phyloP scores from a whole-genome alignment of 1,284 basidiomycete genomes.

The Ustilago hordei region DNA sequence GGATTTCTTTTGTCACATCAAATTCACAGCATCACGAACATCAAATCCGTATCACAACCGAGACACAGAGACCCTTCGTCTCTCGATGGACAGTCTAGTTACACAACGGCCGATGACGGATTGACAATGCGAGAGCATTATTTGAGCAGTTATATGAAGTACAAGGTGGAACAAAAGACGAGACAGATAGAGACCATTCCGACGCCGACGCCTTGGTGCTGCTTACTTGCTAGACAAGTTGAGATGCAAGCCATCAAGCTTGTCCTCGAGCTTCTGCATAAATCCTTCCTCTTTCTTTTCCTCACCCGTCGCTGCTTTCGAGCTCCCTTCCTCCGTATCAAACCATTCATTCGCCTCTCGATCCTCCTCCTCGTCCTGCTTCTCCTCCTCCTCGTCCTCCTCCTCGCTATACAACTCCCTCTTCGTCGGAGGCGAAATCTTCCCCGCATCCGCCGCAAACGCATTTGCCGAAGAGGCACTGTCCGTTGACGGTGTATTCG shows the following conservation, averaged over 20 bases:
- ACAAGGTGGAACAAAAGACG: background rate
- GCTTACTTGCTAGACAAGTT: conserved; percentile 19
- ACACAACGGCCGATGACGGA: background rate
- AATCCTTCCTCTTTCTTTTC: conserved; percentile 23
- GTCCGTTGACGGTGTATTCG: conserved; percentile 8
- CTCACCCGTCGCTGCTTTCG: background rate
- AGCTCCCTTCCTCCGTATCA: conserved; percentile 41
- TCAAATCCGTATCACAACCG: background rate
- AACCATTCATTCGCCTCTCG: conserved; percentile 30
- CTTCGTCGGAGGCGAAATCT: conserved; percentile 48
- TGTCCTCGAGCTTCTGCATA: conserved; percentile 34
- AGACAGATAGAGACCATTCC: background rate
- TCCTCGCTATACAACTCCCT: conserved; percentile 52
- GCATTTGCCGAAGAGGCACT: background rate
- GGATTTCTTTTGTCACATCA: background rate
- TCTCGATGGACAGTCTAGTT: background rate
- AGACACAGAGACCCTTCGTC: background rate
- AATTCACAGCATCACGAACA: background rate
- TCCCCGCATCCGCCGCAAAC: conserved; percentile 22
- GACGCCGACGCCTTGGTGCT: background rate
- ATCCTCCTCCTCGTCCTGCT: conserved; percentile 35
- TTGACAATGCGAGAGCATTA: conserved; percentile 1
- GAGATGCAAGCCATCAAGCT: conserved; percentile 29
- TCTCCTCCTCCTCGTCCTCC: background rate
- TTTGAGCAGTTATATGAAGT: background rate